phyloP scores from a whole-genome alignment of 257 asterid genomes.

The Apocynum venetum region DNA sequence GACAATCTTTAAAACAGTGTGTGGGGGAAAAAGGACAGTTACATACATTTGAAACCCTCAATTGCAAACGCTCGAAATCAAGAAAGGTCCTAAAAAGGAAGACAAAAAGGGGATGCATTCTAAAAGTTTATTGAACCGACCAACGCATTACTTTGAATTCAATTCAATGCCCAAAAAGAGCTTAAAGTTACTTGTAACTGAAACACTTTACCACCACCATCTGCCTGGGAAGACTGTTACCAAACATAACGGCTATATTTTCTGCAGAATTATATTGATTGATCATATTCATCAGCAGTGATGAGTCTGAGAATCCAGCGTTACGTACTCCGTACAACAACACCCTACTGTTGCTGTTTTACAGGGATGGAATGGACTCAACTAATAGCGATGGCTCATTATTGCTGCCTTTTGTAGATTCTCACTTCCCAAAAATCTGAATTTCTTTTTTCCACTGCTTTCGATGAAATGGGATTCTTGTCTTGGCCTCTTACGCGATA shows the following conservation, averaged over 20 bases:
- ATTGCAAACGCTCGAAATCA: background rate
- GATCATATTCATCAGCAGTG: background rate
- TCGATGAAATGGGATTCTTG: background rate
- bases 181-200: background rate
- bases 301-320: background rate
- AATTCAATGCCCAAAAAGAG: background rate
- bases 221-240: background rate
- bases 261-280: conserved; percentile 1
- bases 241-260: conserved; percentile 18
- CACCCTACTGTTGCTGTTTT: background rate
- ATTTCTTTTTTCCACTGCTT: background rate
- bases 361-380: background rate
- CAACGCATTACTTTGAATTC: background rate
- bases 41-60: conserved; percentile 7
- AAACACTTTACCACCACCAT: background rate
- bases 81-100: background rate
- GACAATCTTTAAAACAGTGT: background rate
- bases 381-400: background rate
- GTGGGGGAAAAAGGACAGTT: background rate
- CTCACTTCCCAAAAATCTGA: background rate
- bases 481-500: background rate
- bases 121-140: background rate
- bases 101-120: background rate
- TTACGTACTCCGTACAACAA: conserved; percentile 9
- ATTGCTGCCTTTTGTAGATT: background rate